Evolutionary conservation across 805 yeast species (phyloP).

Genomic region (Wickerhamiella alocasiicola): DNA sequence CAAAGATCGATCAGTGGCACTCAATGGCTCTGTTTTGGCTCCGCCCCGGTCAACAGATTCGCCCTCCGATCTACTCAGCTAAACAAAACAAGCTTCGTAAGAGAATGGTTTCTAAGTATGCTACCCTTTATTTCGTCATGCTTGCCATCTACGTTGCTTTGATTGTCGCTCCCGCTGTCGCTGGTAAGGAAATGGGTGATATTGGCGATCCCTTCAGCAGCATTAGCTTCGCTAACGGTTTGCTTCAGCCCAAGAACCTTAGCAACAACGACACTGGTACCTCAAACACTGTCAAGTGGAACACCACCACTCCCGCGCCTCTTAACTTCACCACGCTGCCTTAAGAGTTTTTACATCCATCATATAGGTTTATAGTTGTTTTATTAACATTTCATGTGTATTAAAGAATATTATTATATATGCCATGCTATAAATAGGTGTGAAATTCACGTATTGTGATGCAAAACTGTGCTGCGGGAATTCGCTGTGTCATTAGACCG

Average conservation of each 20-base stretch:
- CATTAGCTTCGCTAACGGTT: conserved; percentile 39
- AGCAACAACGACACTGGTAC: conserved; percentile 64
- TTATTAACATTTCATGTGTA: too few species aligned
- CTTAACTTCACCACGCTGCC: conserved; percentile 31
- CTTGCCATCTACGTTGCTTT: conserved; percentile 58
- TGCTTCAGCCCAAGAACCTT: conserved; percentile 81
- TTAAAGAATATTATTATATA: too few species aligned
- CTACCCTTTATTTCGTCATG: conserved; percentile 62
- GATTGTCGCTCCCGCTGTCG: conserved; percentile 87
- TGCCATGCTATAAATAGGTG: too few species aligned
- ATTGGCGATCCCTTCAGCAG: conserved; percentile 24
- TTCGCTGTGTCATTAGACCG: too few species aligned
- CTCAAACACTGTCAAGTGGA: conserved; percentile 30
- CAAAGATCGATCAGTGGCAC: conserved; percentile 93
- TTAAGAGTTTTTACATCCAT: neutral
- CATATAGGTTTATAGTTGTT: neutral
- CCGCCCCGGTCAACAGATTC: conserved; percentile 89
- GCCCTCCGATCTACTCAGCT: conserved; percentile 94
- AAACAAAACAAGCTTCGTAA: conserved; percentile 92
- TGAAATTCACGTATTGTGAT: too few species aligned
- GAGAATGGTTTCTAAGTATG: conserved; percentile 94
- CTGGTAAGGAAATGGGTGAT: conserved; percentile 43
- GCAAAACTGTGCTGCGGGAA: too few species aligned
- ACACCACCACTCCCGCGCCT: conserved; percentile 39
- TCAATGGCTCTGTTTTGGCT: conserved; percentile 98